Evolutionary conservation across 2,329 filamentous ascomycete species (phyloP), one percentile per base, ranked within the genome.

Genomic region (Colletotrichum sojae): DNA sequence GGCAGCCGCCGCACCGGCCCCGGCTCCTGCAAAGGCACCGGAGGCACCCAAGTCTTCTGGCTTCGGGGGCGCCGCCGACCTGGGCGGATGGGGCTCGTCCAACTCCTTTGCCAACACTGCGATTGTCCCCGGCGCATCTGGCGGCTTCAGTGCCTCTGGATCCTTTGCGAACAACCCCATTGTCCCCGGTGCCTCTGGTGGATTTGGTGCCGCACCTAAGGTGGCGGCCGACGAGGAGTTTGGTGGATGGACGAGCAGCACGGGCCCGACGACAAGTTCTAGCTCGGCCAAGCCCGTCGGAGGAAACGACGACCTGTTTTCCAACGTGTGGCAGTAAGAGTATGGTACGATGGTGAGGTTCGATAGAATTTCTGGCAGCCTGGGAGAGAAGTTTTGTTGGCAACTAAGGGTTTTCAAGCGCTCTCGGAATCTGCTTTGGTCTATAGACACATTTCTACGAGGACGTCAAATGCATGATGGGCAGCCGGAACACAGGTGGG

Each of bases 181-280:
- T 77, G 84, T 91, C 20, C 87, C 88, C 2, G 87, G 89, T 1
- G 83, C 88, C 0, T 86, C 86, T 73, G 91, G 91, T 25, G 91
- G 91, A 6, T 92, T 93, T 79, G 88, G 84, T 61, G 77, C 84
- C 63, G 82, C 84, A 48, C 90, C 93, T 25, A 91, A 92, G 75
- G 92, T 97, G 2, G 87, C 92, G 43, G 92, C 93, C 0, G 95
- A 98, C 75, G 95, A 98, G 80, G 95, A 98, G 77, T 98, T 98
- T 83, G 95, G 95, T 20, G 95, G 95, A 13, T 98, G 95, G 95
- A 90, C 93, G 55, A 97, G 94, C 86, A 83, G 91, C 88, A 76
- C 87, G 73, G 74, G 84, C 82, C 45, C 82, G 84, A 76, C 83
- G 20, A 78, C 78, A 51, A 79, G 78, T 56, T 79, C 79, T 25